phyloP scores from a whole-genome alignment of 805 yeast species.

The Pichia deserticola region DNA sequence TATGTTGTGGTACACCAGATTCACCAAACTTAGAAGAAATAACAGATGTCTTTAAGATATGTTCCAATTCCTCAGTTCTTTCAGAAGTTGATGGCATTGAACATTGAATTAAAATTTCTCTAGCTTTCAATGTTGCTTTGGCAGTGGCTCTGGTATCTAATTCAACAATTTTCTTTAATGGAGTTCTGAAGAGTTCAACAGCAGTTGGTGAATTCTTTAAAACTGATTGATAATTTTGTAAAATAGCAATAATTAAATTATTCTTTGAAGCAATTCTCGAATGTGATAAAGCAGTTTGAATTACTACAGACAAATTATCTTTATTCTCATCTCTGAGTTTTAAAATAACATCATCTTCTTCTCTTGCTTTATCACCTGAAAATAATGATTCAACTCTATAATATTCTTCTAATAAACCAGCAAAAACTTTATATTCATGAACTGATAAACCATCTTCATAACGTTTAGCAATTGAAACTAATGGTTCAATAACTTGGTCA shows the following conservation, averaged over 20 bases:
- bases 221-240: slow-evolving; percentile 73
- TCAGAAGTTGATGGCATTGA: slow-evolving; percentile 94
- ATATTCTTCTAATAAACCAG: slow-evolving; percentile 62
- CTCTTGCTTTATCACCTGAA: slow-evolving; percentile 67
- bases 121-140: slow-evolving; percentile 89
- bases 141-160: slow-evolving; percentile 86
- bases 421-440: slow-evolving; percentile 77
- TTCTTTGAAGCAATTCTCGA: slow-evolving; percentile 91
- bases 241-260: slow-evolving; percentile 77
- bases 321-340: slow-evolving; percentile 82
- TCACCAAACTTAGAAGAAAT: slow-evolving; percentile 88
- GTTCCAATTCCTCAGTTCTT: slow-evolving; percentile 95
- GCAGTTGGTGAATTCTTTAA: slow-evolving; percentile 66
- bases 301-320: slow-evolving; percentile 66
- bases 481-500: slow-evolving; percentile 59
- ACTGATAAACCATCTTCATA: slow-evolving; percentile 71
- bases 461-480: slow-evolving; percentile 59
- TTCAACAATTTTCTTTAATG: slow-evolving; percentile 75
- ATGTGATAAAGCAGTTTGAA: slow-evolving; percentile 73
- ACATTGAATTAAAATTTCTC: slow-evolving; percentile 94
- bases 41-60: slow-evolving; percentile 85
- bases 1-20: slow-evolving; percentile 58
- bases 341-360: slow-evolving; percentile 86
- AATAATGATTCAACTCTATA: slow-evolving; percentile 72
- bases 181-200: slow-evolving; percentile 57